A percentile compares a stretch with the other conserved stretches of the same genome.
phyloP scores from a whole-genome alignment of 441 rosid species.

The Jatropha multifida region DNA sequence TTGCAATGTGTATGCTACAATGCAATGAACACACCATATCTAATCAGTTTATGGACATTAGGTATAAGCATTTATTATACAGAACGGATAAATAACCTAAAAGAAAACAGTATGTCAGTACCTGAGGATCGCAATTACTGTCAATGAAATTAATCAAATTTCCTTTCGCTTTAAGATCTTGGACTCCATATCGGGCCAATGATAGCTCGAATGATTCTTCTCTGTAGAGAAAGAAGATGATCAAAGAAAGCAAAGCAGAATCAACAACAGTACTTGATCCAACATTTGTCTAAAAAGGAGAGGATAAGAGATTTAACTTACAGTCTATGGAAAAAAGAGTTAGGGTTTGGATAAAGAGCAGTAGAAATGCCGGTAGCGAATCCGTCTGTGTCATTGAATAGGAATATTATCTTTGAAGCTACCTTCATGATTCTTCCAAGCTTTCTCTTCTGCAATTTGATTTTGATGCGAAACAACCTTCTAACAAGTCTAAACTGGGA shows the following conservation, averaged over 20 bases:
- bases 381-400: slow-evolving; percentile 50
- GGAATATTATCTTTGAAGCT: slow-evolving; percentile 50
- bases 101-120: slow-evolving; percentile 7
- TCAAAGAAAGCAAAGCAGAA: not conserved
- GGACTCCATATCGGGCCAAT: slow-evolving; percentile 52
- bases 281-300: no score
- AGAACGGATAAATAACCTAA: not conserved
- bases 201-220: slow-evolving; percentile 59
- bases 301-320: slow-evolving; percentile 29
- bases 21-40: no score
- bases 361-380: slow-evolving; percentile 44
- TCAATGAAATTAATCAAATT: slow-evolving; percentile 52
- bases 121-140: slow-evolving; percentile 50
- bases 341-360: slow-evolving; percentile 46
- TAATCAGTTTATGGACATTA: not conserved
- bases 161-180: slow-evolving; percentile 41
- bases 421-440: slow-evolving; percentile 43
- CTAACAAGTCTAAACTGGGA: not conserved
- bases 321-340: slow-evolving; percentile 47
- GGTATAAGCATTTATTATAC: not conserved
- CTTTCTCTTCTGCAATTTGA: not conserved
- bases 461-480: not conserved
- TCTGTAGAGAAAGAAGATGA: slow-evolving; percentile 30
- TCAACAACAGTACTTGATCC: not conserved
- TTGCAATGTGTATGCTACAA: not conserved